A percentile compares a stretch with the other conserved stretches of the same genome.
Evolutionary conservation across 768 basidiomycete genomes (phyloP).

Genomic region (Punctularia strigosozonata): DNA sequence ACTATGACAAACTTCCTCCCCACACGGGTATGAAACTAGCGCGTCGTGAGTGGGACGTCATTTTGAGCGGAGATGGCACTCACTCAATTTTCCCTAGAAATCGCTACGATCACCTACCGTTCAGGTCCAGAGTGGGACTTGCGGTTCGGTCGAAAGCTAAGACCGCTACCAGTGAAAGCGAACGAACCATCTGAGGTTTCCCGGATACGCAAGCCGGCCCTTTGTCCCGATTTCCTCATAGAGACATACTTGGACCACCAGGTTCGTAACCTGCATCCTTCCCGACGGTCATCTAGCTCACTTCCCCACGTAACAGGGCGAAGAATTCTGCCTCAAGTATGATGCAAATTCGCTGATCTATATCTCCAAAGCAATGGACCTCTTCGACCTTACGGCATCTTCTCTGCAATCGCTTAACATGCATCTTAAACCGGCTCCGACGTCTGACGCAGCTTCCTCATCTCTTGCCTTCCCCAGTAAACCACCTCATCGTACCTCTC

Average conservation of each 20-base stretch:
- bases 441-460: constrained; percentile 13
- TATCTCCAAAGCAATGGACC: constrained; percentile 98
- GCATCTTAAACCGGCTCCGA: constrained; percentile 28
- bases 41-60: constrained; percentile 75
- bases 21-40: constrained; percentile 99
- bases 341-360: constrained; percentile 99
- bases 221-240: constrained; percentile 96
- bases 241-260: constrained; percentile 98
- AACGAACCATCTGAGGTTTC: constrained; percentile 10
- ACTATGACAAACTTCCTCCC: constrained; percentile 90
- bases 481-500: constrained; percentile 23
- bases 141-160: constrained; percentile 81
- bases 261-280: constrained; percentile 18
- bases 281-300: constrained; percentile 1
- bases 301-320: constrained; percentile 42
- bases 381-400: constrained; percentile 87
- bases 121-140: constrained; percentile 99
- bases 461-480: constrained; percentile 17
- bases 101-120: constrained; percentile 97
- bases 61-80: too few species aligned
- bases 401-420: constrained; percentile 59
- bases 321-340: constrained; percentile 96
- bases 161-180: constrained; percentile 25
- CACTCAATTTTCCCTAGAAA: too few species aligned
- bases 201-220: constrained; percentile 43